Evolutionary conservation across 2,329 filamentous ascomycete genomes (phyloP).

Genomic region (Dryadomyces sulphureus): DNA sequence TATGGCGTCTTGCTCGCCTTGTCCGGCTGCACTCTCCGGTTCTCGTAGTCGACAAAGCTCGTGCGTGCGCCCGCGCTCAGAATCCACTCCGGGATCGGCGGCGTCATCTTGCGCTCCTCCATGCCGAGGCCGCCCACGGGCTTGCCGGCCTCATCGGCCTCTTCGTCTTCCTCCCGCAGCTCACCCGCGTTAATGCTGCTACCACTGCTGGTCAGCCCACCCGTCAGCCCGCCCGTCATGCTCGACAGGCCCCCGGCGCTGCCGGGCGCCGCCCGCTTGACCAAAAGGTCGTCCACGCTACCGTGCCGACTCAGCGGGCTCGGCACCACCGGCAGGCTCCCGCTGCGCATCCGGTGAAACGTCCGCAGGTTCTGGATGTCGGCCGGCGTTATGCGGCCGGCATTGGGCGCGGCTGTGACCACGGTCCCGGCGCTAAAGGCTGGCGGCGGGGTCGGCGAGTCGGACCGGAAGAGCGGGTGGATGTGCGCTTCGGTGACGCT

Average conservation of each 20-base stretch:
- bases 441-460: conserved; percentile 53
- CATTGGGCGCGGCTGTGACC: conserved; percentile 54
- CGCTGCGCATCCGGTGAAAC: conserved; percentile 38
- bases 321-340: conserved; percentile 31
- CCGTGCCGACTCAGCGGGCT: conserved; percentile 34
- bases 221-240: too few species aligned
- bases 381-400: conserved; percentile 44
- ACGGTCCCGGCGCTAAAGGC: conserved; percentile 48
- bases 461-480: conserved; percentile 62
- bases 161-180: conserved; percentile 14
- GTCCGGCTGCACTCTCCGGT: conserved; percentile 16
- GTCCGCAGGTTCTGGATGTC: conserved; percentile 35
- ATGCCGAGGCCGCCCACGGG: neutral
- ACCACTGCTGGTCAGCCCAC: neutral
- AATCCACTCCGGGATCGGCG: conserved; percentile 48
- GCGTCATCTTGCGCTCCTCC: conserved; percentile 35
- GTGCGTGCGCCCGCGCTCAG: conserved; percentile 35
- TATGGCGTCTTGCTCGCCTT: neutral
- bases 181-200: conserved; percentile 2
- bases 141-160: conserved; percentile 10
- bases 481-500: conserved; percentile 46
- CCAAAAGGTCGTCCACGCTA: conserved; percentile 32
- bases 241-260: too few species aligned
- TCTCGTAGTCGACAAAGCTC: conserved; percentile 32
- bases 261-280: neutral